Evolutionary conservation across 306 rosid species (phyloP), one percentile per base, ranked within the genome.

Genomic region (Elaeagnus macrophylla): DNA sequence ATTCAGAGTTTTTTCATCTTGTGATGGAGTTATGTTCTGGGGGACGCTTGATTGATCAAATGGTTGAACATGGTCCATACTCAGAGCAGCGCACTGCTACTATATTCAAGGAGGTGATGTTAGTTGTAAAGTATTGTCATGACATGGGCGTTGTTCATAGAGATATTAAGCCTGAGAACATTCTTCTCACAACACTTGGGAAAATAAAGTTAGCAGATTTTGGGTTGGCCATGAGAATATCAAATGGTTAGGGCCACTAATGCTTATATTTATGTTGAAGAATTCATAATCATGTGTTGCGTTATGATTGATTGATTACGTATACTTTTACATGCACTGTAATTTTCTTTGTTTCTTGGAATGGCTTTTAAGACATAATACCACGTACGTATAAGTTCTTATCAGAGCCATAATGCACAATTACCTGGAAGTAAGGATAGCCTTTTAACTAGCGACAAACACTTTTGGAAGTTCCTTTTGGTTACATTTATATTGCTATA

Each of bases 91-190:
- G 78, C 18, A 83, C 94, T 52, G 99, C 99, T 45, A 84, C 77
- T 64, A 58, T 79, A 53, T 75, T 93, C 54, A 93, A 87, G 82
- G 96, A 87, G 73, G 96, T 93, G 59, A 79, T 93, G 94, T 77
- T 88, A 18, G 99, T 93, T 66, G 73, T 93, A 55, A 87, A 93
- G 80, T 93, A 87, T 62, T 93, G 96, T 65, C 96, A 93, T 84
- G 99, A 93, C 68, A 93, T 93, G 99, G 99, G 99, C 64, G 99
- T 93, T 75, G 99, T 84, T 54, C 99, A 93, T 60, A 72, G 99
- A 73, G 99, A 93, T 77, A 52, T 93, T 69, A 93, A 93, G 70
- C 99, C 99, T 19, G 99, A 93, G 74, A 93, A 93, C 65, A 93
- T 87, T 72, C 88, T 93, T 73, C 88, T 87, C 62, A 80, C 95